Evolutionary conservation across 108 stramenopile genomes (phyloP).

Genomic region (Discostella pseudostelligera): DNA sequence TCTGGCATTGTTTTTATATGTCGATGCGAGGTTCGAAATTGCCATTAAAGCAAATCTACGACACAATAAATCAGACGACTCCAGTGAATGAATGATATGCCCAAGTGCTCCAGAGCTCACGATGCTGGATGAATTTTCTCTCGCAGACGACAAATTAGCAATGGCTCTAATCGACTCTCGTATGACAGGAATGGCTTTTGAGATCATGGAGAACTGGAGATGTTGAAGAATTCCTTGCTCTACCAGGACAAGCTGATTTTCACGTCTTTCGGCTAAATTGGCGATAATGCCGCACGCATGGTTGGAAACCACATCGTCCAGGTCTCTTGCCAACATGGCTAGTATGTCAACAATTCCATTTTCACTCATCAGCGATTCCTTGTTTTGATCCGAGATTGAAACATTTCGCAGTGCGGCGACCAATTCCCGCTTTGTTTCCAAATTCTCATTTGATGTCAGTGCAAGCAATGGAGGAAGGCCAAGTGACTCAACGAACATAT

Average conservation of each 20-base stretch:
- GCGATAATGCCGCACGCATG: constrained; percentile 78
- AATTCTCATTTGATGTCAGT: constrained; percentile 53
- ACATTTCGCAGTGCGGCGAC: constrained; percentile 77
- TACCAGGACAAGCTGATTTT: constrained; percentile 63
- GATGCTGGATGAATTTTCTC: constrained; percentile 64
- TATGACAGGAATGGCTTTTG: constrained; percentile 65
- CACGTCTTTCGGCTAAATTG: constrained; percentile 69
- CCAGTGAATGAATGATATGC: constrained; percentile 62
- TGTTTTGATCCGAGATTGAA: constrained; percentile 75
- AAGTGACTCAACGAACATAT: constrained; percentile 65
- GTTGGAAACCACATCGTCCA: constrained; percentile 67
- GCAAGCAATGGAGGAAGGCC: constrained; percentile 72
- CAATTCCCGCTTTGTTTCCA: constrained; percentile 82
- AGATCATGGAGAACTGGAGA: constrained; percentile 74
- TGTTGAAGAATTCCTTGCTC: constrained; percentile 78
- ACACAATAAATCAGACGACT: constrained; percentile 65
- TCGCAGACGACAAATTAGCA: constrained; percentile 79
- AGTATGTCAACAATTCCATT: constrained; percentile 57
- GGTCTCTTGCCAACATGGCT: constrained; percentile 63
- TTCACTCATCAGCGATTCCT: constrained; percentile 63
- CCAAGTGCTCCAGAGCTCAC: constrained; percentile 65
- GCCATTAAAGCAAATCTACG: constrained; percentile 86
- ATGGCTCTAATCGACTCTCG: constrained; percentile 77
- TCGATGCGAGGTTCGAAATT: constrained; percentile 70
- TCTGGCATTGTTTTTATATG: constrained; percentile 54